A percentile compares a stretch with the other conserved stretches of the same genome.
Conservation (phyloP, 2,329 filamentous ascomycete genomes). For the Sarocladium strictum region DNA sequence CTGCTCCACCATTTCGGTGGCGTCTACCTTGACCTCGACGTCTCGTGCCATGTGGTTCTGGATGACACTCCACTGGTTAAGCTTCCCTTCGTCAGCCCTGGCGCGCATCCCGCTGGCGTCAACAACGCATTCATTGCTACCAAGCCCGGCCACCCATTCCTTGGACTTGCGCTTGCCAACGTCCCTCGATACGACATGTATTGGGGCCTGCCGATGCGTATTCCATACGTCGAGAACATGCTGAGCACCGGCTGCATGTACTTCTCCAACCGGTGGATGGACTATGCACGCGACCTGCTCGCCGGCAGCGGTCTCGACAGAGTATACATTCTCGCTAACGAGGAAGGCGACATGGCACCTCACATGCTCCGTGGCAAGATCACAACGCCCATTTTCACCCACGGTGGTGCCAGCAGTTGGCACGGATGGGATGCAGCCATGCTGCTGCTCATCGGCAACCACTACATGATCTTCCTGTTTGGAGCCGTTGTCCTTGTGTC, state of each 20-base stretch:
- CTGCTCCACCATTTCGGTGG: constrained; percentile 18
- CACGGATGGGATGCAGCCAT: constrained; percentile 19
- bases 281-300: constrained; percentile 14
- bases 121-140: constrained; percentile 19
- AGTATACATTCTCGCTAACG: constrained; percentile 10
- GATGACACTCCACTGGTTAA: constrained; percentile 16
- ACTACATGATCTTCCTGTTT: constrained; percentile 14
- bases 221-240: constrained; percentile 22
- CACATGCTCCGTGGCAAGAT: constrained; percentile 20
- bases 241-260: constrained; percentile 21
- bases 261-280: constrained; percentile 21
- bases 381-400: constrained; percentile 18
- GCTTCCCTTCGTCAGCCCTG: constrained; percentile 16
- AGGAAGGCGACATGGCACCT: constrained; percentile 16
- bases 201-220: constrained; percentile 19
- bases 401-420: constrained; percentile 20
- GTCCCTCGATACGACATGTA: constrained; percentile 17
- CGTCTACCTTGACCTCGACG: constrained; percentile 20
- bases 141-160: constrained; percentile 14
- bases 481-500: constrained; percentile 8
- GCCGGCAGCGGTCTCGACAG: constrained; percentile 5
- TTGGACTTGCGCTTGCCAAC: constrained; percentile 13
- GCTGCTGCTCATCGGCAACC: constrained; percentile 16
- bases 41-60: constrained; percentile 16
- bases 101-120: constrained; percentile 18